Percentiles rank a stretch among this genome's conserved stretches.
These are phyloP conservation scores for Penicillium manginii DNA, from an alignment of 495 filamentous ascomycete genomes.

Conservation along the genomic window DNA sequence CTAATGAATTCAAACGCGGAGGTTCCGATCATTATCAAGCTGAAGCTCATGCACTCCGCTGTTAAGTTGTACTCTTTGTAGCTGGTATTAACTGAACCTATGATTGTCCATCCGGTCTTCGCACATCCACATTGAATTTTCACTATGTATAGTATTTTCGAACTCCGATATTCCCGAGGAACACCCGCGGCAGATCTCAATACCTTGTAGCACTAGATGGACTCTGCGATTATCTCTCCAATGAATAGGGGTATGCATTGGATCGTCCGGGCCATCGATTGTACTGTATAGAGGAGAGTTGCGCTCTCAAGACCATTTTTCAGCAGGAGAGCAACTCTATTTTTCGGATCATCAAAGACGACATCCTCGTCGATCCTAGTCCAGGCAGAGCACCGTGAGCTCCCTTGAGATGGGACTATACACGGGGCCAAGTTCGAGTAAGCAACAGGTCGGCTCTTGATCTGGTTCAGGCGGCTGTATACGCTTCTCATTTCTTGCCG, in stretches of 20 bases:
- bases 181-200: neutral
- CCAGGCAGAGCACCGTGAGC: conserved; percentile 9
- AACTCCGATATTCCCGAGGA: neutral
- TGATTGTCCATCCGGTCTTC: neutral
- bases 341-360: conserved; percentile 3
- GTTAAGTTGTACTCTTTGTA: no score
- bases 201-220: neutral
- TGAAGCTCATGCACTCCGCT: neutral
- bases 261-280: neutral
- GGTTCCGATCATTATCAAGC: neutral
- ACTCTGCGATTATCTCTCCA: conserved; percentile 3
- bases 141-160: neutral
- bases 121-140: neutral
- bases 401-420: neutral
- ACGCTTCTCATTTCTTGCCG: neutral
- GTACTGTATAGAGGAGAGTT: neutral
- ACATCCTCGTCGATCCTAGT: conserved; percentile 1
- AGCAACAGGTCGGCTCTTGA: neutral
- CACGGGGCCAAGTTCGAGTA: conserved; percentile 6
- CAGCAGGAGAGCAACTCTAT: conserved; percentile 5
- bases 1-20: neutral
- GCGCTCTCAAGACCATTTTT: neutral
- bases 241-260: neutral
- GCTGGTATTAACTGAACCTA: neutral
- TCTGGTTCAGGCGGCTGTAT: neutral